Base-by-base conservation (phyloP, 2,329 filamentous ascomycete species). In the Tetracladium maxilliforme region DNA sequence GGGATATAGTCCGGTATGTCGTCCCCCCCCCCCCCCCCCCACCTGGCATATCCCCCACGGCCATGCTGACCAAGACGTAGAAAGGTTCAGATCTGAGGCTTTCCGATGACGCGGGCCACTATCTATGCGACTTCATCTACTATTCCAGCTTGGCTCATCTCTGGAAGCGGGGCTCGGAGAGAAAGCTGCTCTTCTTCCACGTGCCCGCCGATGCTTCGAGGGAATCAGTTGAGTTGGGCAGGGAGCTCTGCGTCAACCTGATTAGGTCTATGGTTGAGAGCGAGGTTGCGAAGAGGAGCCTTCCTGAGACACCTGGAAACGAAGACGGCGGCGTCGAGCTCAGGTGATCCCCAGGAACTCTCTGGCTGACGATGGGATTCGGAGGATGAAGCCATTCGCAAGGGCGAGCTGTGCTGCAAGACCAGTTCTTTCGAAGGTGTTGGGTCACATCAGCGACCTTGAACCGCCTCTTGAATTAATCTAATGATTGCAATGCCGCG, bases 111-210 rank as follows among this genome's bases (percentile, higher is more conserved):
- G 70, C 79, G 0, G 79, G 79, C 4, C 64, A 63, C 12, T 86
- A 76, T 45, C 56, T 84, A 10, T 86, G 79, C 48, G 79, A 86
- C 43, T 86, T 80, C 41, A 82, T 78, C 36, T 81, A 77, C 47
- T 83, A 71, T 48, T 70, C 68, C 6, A 78, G 70, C 32, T 46
- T 83, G 36, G 59, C 74, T 12, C 52, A 70, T 30, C 49, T 70
- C 18, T 55, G 52, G 38, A 63, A 60, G 41, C 46, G 54, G 23
- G 39, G 53, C 22, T 43, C 56, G 31, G 48, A 51, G 12, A 51
- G 51, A 28, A 62, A 62, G 29, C 69, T 78, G 5, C 48, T 74
- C 3, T 86, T 86, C 44, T 49, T 84, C 26, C 79, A 86, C 45
- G 77, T 86, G 2, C 79, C 79, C 1, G 59, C 65, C 6, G 58